Conservation (phyloP, 2,329 filamentous ascomycete genomes). For the Acephala macrosclerotiorum region DNA sequence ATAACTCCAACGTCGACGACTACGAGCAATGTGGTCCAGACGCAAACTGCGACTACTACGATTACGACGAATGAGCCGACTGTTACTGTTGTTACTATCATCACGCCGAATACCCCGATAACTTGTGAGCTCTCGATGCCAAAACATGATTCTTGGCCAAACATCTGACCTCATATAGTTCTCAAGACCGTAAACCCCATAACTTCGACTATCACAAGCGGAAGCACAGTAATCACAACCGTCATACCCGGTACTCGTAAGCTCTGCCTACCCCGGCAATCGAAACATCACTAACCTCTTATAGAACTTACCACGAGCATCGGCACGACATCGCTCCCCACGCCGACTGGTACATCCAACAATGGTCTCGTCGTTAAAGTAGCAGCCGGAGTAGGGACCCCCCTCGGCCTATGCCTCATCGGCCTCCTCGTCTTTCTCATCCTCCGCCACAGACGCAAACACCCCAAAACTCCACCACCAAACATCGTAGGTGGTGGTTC, state of each 20-base stretch:
- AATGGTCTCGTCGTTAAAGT: slow-evolving; percentile 8
- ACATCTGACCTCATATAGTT: neutral
- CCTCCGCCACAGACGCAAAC: neutral
- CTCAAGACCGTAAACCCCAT: neutral
- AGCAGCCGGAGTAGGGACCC: slow-evolving; percentile 7
- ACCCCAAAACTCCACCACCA: slow-evolving; percentile 3
- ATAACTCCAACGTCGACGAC: slow-evolving; percentile 4
- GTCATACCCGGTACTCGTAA: neutral
- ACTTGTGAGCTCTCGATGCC: neutral
- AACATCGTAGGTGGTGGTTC: neutral
- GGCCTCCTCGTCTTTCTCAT: slow-evolving; percentile 11
- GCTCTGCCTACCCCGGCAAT: neutral
- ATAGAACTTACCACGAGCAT: neutral
- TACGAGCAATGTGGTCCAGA: neutral
- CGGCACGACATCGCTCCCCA: neutral
- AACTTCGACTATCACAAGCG: neutral
- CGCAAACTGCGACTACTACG: neutral
- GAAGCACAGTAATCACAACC: neutral
- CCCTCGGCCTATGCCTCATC: slow-evolving; percentile 3
- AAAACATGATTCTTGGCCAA: neutral
- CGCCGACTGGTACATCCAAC: neutral
- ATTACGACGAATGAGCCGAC: slow-evolving; percentile 2
- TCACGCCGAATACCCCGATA: neutral
- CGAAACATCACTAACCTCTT: neutral
- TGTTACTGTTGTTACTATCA: neutral